Evolutionary conservation across 139 green algal species (phyloP).

Genomic region (Parachlorella kessleri): DNA sequence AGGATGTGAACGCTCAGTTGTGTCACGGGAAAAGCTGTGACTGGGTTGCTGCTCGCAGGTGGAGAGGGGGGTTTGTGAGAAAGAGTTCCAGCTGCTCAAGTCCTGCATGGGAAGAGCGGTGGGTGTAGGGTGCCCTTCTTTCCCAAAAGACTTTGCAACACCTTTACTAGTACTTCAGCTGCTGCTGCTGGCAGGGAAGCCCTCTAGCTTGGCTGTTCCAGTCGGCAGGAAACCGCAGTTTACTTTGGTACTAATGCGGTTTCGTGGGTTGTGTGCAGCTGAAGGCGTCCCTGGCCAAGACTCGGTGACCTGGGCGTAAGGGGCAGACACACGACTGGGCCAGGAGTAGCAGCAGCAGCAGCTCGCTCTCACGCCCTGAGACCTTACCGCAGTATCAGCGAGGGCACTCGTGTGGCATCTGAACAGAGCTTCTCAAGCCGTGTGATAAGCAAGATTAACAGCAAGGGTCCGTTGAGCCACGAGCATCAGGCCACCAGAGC

Average conservation of each 20-base stretch:
- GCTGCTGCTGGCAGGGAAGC: background rate
- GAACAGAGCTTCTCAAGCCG: background rate
- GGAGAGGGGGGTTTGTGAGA: conserved; percentile 37
- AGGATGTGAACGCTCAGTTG: background rate
- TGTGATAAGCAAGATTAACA: background rate
- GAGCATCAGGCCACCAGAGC: no score
- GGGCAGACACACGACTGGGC: no score
- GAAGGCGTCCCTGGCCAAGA: background rate
- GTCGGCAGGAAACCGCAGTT: background rate
- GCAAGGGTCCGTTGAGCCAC: no score
- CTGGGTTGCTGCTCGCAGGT: conserved; percentile 13
- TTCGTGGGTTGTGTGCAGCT: background rate
- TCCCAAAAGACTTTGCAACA: no score
- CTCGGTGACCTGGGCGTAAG: no score
- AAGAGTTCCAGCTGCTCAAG: conserved; percentile 35
- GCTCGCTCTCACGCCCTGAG: background rate
- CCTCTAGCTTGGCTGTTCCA: background rate
- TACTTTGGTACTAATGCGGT: background rate
- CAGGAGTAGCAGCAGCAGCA: no score
- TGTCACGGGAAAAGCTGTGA: background rate
- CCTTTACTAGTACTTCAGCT: no score
- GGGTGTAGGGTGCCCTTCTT: background rate
- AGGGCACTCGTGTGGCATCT: no score
- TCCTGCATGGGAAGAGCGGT: conserved; percentile 26
- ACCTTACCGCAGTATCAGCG: no score